Evolutionary conservation across 192 early-diverging fungal species (phyloP), one percentile per base, ranked within the genome.

Genomic region (Coemansia sp.): DNA sequence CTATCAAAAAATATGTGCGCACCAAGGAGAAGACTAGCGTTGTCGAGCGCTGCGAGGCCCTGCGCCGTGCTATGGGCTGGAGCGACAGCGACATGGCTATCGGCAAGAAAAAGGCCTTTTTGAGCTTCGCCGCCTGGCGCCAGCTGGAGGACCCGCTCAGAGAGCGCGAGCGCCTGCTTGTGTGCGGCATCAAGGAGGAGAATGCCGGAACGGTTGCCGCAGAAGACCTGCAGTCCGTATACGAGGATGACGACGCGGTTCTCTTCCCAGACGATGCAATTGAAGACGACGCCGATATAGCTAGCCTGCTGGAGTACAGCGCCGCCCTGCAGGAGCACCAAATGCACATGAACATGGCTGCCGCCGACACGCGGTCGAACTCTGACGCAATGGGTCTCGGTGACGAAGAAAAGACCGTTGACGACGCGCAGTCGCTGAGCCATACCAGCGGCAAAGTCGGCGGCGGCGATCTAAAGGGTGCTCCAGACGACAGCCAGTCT

Each of bases 101-200:
- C 22, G 89, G 90, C 35, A 74, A 81, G 32, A 85, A 76, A 42
- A 84, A 91, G 62, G 80, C 92, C 5, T 96, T 88, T 64, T 67
- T 98, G 38, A 87, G 86, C 66, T 94, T 94, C 67, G 62, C 35
- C 3, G 86, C 86, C 22, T 98, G 95, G 96, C 87, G 91, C 63
- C 84, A 85, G 40, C 86, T 98, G 17, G 96, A 98, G 74, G 89
- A 91, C 60, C 80, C 79, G 17, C 87, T 98, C 53, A 85, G 90
- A n/a, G 87, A 83, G 42, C 67, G 81, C 20, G 92, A 95, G 67
- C 86, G 84, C 25, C 85, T 83, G 58, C 64, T 82, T 6, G 74
- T 71, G 45, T 76, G 74, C 22, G 79, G 79, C 42, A 65, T 82
- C 41, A 72, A 77, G 37, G 79, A 72, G 12, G 74, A 69, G 25